Evolutionary conservation across 345 rosid species (phyloP), one percentile per base, ranked within the genome.

Genomic region (Gynandropsis gynandra): DNA sequence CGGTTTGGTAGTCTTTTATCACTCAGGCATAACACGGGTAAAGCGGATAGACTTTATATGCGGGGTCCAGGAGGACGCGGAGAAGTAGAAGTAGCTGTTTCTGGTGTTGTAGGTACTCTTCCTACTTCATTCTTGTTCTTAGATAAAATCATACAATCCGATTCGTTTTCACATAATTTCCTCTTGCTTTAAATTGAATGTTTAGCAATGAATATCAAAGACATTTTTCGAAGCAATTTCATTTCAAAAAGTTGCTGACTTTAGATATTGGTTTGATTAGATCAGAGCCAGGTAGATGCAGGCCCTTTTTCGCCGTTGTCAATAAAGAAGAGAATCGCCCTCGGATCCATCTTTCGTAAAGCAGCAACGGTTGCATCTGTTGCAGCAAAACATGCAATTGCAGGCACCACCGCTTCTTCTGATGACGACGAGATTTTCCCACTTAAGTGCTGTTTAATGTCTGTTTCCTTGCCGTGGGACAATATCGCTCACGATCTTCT

Each of bases 21-120:
- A 29, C 70, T 83, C 6, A 88, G 90, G 35, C 79, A 79, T 47
- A 72, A 82, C 56, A 63, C 79, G 42, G 81, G 86, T 20, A 88
- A 93, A 83, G 69, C 94, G 36, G 97, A 88, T 64, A 72, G 81
- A 55, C 80, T 88, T 27, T 88, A 74, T 74, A 93, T 93, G 99
- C 88, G 67, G 62, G 99, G 97, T 59, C 99, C 95, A 16, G 97
- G 95, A 69, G 99, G 99, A 64, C 84, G 87, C 54, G 99, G 99
- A 59, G 95, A 88, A 73, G 99, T 93, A 52, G 97, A 93, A 77
- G 97, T 83, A 32, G 94, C 99, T 52, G 97, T 93, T 63, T 78
- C 99, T 71, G 89, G 97, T 50, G 87, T 93, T 68, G 67, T 78
- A 31, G 95, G 97, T 81, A 68, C 66, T 54, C 0, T 53, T 57